phyloP scores from a whole-genome alignment of 768 basidiomycete species.

The Pholiota microspora region DNA sequence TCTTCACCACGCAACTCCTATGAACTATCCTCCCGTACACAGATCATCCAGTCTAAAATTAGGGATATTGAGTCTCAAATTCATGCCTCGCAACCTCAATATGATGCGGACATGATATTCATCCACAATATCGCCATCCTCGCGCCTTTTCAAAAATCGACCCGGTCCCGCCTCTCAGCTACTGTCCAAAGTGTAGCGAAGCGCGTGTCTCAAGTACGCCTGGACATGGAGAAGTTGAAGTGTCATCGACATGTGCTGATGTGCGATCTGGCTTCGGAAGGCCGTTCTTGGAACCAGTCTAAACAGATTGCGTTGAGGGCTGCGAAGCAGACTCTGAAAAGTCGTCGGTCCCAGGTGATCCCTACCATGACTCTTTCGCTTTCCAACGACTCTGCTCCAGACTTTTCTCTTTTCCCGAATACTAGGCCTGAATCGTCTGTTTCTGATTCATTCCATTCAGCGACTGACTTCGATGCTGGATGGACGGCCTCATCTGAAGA shows the following conservation, averaged over 20 bases:
- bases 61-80: constrained; percentile 63
- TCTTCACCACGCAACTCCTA: constrained; percentile 26
- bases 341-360: constrained; percentile 30
- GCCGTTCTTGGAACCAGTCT: constrained; percentile 60
- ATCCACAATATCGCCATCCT: constrained; percentile 82
- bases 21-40: constrained; percentile 49
- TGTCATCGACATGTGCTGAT: constrained; percentile 76
- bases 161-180: constrained; percentile 69
- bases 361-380: constrained; percentile 38
- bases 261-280: constrained; percentile 73
- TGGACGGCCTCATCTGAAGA: constrained; percentile 48
- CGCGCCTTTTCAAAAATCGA: constrained; percentile 84
- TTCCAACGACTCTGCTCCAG: constrained; percentile 22
- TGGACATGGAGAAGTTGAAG: constrained; percentile 70
- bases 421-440: constrained; percentile 46
- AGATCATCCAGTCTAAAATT: constrained; percentile 60
- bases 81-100: constrained; percentile 47
- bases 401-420: constrained; percentile 8
- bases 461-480: constrained; percentile 52
- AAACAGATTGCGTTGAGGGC: constrained; percentile 72
- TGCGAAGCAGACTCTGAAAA: constrained; percentile 65
- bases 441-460: constrained; percentile 67
- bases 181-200: constrained; percentile 63
- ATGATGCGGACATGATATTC: constrained; percentile 68
- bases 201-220: constrained; percentile 61